Evolutionary conservation across 768 basidiomycete genomes (phyloP), one percentile per base, ranked within the genome.

Genomic region (Phanerochaete carnosa): DNA sequence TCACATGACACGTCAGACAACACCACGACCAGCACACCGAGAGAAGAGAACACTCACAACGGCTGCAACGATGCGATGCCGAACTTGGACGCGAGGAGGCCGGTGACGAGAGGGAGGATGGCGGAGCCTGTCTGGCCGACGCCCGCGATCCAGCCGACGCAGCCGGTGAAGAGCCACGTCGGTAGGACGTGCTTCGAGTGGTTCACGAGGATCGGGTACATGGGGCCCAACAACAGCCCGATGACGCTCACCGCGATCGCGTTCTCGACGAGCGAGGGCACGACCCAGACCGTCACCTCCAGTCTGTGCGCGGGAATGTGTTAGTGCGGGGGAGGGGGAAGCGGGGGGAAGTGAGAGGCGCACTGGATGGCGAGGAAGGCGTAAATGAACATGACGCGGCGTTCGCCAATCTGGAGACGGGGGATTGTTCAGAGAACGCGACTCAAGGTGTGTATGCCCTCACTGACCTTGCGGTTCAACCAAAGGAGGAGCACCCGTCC

Each of bases 51-150:
- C 7, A 73, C 85, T 70, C 64, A 88, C 86, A 88, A 70, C 7
- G 87, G 87, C 64, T 87, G 85, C 58, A 89, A 68, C 62, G 78
- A 81, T 59, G 76, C 74, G 45, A 89, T 88, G 0, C 81, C 89
- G 39, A 84, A 81, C 61, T 78, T 83, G 26, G 79, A 78, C 6
- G 90, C 82, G 26, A 92, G 79, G 1, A 84, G 80, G 25, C 90
- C 89, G 0, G 87, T 87, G 62, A 90, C 79, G 65, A 92, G 90
- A 0, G 91, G 90, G 4, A 92, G 67, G 7, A 88, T 62, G 0
- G 90, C 90, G 45, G 85, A 84, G 19, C 90, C 90, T 2, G 88
- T 84, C 67, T 88, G 86, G 0, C 90, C 89, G 43, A 72, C 62
- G 16, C 74, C 73, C 2, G 72, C 69, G 45, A 77, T 76, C 72